Base-by-base conservation (phyloP, 768 basidiomycete species). In the Macrolepiota albuminosa region DNA sequence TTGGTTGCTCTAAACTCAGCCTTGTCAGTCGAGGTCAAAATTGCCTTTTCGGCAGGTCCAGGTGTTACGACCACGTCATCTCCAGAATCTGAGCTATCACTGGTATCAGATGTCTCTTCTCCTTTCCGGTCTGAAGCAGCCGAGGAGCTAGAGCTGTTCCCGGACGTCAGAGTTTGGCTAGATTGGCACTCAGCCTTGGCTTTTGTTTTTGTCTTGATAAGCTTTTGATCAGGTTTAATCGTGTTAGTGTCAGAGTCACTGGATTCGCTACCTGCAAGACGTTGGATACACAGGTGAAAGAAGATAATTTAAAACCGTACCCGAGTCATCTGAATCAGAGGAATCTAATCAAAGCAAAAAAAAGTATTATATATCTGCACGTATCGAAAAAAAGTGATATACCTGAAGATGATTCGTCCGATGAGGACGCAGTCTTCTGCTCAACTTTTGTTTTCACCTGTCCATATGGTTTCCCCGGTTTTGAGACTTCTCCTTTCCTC, bases 251-350 rank as follows among this genome's bases (percentile, higher is more conserved):
- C 57, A 16, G 70, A 59, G 59, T 77, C 72, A 55, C 72, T 77
- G 14, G 74, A 75, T 63, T 78, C 73, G 47, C 78, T 74, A 59
- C 71, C 73, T 75, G 55, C 16, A 46, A 48, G 16, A 47, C 13
- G 57, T 58, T 57, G 54, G 33, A 54, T n/a, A 45, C 21, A 37
- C 49, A 37, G 34, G 18, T 13, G 14, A 4, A 29, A 7, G 4
- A 54, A 33, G 29, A 43, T 21, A 2, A 43, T 21, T 7, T 14
- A 21, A 40, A 40, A 43, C 21, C 59, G 58, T 56, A 71, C 69
- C 72, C 51, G 72, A 74, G 40, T 71, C 70, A 21, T 64, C 61
- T 37, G 65, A 66, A 61, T 62, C 64, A 16, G 63, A 63, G 18
- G 60, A 61, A 48, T 64, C 66, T 57, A 61, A 63, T 40, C 6